Base-by-base conservation (phyloP, 495 filamentous ascomycete genomes). In the Pyrenopolyporus hunteri region DNA sequence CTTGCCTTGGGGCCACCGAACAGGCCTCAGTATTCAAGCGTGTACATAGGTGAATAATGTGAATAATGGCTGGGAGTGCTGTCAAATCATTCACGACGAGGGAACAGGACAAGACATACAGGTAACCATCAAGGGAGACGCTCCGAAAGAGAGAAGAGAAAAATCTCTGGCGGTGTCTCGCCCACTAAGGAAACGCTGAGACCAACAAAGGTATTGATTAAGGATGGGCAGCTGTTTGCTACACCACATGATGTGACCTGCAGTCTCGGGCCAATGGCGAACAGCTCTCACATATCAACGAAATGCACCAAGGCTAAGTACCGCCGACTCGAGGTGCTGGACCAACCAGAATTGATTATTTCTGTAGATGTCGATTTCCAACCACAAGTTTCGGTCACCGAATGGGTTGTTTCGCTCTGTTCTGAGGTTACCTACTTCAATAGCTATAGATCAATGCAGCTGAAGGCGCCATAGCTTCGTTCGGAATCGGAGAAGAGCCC, bases 391-490 rank as follows among this genome's bases (percentile, higher is more conserved):
- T 56, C 55, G 57, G 54, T 58, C 56, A 37, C 54, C 31, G 32
- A 55, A 56, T 63, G 52, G 50, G 44, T 54, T 57, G 57, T 54
- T 46, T 40, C 49, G 49, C 17, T 53, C 28, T 28, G 42, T 50
- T 36, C n/a, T 28, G 58, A 61, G 64, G 67, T 66, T 62, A 64
- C 59, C 53, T 67, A 57, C 64, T 36, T 60, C 50, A 47, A 63
- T 51, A 42, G 6, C 39, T 47, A 50, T 56, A 60, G 68, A 37
- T 36, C 49, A 56, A 33, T 65, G 64, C 68, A 67, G 67, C 44
- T 20, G 29, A 33, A 28, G 37, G 58, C 13, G n/a, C n/a, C n/a
- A 64, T 43, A 29, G 22, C 26, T 59, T 55, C 49, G 55, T 44
- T 54, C 40, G 19, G 52, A 31, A 17, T 14, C 10, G 36, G 20